These are phyloP conservation scores for Globisporangium viniferum DNA, from an alignment of 352 stramenopile genomes.

Conservation along the genomic window DNA sequence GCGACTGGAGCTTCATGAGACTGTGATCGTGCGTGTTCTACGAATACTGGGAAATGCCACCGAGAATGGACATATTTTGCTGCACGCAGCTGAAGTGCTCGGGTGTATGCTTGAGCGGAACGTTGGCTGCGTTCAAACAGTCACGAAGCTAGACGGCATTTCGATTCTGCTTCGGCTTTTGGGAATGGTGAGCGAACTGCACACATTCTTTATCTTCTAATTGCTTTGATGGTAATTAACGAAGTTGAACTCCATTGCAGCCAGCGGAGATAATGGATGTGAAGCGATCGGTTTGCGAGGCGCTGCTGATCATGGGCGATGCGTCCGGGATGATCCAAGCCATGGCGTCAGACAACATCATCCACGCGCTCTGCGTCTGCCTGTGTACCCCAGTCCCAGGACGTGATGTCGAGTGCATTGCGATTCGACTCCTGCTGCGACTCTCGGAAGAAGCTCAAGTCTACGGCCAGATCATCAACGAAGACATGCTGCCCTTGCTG, in stretches of 20 bases:
- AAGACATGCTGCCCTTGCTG: constrained; percentile 43
- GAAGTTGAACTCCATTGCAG: constrained; percentile 6
- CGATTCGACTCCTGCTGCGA: constrained; percentile 33
- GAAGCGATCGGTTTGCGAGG: constrained; percentile 39
- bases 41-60: constrained; percentile 28
- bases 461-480: constrained; percentile 55
- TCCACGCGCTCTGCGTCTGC: constrained; percentile 35
- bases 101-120: constrained; percentile 31
- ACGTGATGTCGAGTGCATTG: constrained; percentile 31
- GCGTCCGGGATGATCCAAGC: constrained; percentile 34
- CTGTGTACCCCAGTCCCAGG: constrained; percentile 20
- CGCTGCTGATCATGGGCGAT: constrained; percentile 35
- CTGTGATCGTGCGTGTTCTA: constrained; percentile 21
- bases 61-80: constrained; percentile 35
- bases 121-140: constrained; percentile 26
- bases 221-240: neutral
- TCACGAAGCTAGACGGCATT: constrained; percentile 30
- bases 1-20: constrained; percentile 18
- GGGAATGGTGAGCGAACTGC: constrained; percentile 17
- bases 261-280: constrained; percentile 27
- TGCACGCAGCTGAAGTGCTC: constrained; percentile 37
- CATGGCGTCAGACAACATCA: constrained; percentile 39
- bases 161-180: constrained; percentile 34
- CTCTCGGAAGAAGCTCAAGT: constrained; percentile 37
- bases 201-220: neutral